phyloP scores from a whole-genome alignment of 2,329 filamentous ascomycete species.

The Sarocladium strictum region DNA sequence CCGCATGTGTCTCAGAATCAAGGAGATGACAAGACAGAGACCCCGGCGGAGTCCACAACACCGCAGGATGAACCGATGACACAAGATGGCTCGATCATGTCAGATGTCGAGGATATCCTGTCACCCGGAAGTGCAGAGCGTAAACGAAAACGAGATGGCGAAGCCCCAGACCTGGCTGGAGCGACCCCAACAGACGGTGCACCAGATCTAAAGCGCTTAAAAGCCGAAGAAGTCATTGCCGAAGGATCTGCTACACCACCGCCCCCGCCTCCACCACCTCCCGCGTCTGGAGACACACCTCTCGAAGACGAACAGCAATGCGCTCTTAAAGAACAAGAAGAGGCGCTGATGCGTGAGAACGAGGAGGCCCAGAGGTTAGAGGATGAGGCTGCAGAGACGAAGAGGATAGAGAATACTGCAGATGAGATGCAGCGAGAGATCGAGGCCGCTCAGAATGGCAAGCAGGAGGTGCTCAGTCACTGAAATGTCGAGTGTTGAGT shows the following conservation, averaged over 20 bases:
- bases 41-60: conserved; percentile 17
- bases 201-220: conserved; percentile 48
- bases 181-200: conserved; percentile 45
- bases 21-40: conserved; percentile 10
- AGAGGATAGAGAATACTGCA: conserved; percentile 19
- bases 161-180: conserved; percentile 31
- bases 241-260: conserved; percentile 36
- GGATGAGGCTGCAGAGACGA: conserved; percentile 35
- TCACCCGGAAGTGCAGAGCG: conserved; percentile 44
- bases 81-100: conserved; percentile 29
- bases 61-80: conserved; percentile 2
- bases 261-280: conserved; percentile 41
- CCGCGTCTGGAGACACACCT: conserved; percentile 19
- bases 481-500: too few species aligned
- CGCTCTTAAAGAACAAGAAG: conserved; percentile 43
- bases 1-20: conserved; percentile 11
- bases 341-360: conserved; percentile 44
- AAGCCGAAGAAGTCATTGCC: conserved; percentile 33
- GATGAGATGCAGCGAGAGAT: conserved; percentile 19
- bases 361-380: conserved; percentile 49
- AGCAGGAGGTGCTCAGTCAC: conserved; percentile 14
- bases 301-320: conserved; percentile 36
- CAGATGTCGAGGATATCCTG: conserved; percentile 37
- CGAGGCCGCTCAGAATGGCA: conserved; percentile 13
- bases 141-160: conserved; percentile 58